Percentiles rank a stretch among this genome's conserved stretches.
phyloP scores from a whole-genome alignment of 768 basidiomycete genomes.

The Agaricus blazei region DNA sequence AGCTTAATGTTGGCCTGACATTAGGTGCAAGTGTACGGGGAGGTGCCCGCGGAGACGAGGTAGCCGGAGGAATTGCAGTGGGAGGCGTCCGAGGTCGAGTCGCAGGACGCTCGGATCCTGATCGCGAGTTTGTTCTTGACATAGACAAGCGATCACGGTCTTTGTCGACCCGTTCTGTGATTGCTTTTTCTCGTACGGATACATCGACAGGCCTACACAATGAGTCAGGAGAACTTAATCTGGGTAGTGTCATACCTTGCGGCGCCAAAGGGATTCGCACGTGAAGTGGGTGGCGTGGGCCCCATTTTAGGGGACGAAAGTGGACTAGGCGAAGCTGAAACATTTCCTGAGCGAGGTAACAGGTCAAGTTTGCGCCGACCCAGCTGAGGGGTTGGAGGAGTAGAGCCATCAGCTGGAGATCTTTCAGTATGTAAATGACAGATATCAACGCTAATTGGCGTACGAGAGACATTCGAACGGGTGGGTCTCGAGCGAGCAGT shows the following conservation, averaged over 20 bases:
- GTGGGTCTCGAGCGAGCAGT: conserved; percentile 35
- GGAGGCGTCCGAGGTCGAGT: conserved; percentile 29
- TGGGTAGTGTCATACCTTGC: conserved; percentile 52
- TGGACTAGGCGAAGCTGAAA: conserved; percentile 67
- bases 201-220: conserved; percentile 79
- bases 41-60: conserved; percentile 23
- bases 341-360: conserved; percentile 68
- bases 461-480: conserved; percentile 58
- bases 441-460: conserved; percentile 19
- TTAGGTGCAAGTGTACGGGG: conserved; percentile 35
- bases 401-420: conserved; percentile 56
- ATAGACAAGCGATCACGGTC: conserved; percentile 53
- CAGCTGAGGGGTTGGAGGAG: conserved; percentile 79
- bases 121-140: conserved; percentile 48
- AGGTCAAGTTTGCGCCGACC: conserved; percentile 80
- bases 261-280: conserved; percentile 81
- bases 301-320: conserved; percentile 75
- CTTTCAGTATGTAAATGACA: conserved; percentile 9
- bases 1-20: conserved; percentile 73
- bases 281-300: conserved; percentile 34
- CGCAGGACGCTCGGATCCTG: conserved; percentile 41
- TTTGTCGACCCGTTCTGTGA: conserved; percentile 64
- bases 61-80: conserved; percentile 20
- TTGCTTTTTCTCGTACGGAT: conserved; percentile 67
- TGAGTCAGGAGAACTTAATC: neutral